phyloP scores from a whole-genome alignment of 2,329 filamentous ascomycete genomes.

The Didymosphaeria variabile region DNA sequence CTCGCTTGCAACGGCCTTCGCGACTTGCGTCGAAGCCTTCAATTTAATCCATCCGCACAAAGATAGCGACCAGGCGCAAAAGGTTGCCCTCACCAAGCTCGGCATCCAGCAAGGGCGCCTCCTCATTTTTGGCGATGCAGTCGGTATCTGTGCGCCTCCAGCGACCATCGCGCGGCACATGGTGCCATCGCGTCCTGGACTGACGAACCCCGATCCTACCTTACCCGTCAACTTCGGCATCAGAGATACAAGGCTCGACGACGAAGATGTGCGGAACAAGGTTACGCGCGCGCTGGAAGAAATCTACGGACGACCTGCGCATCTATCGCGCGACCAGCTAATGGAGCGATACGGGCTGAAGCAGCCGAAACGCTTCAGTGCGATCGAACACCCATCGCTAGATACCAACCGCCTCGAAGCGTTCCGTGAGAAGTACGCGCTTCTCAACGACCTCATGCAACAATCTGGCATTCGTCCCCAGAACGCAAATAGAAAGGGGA shows the following conservation, averaged over 20 bases:
- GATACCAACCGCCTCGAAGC: conserved; percentile 56
- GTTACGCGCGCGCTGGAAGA: conserved; percentile 53
- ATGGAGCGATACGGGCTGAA: conserved; percentile 58
- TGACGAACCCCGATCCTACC: conserved; percentile 55
- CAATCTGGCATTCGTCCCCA: conserved; percentile 41
- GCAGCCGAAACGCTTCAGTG: conserved; percentile 52
- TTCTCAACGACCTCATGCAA: conserved; percentile 51
- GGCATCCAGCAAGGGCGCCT: conserved; percentile 59
- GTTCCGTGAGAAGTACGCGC: conserved; percentile 56
- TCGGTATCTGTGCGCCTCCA: conserved; percentile 57
- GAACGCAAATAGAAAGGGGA: conserved; percentile 45
- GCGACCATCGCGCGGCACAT: conserved; percentile 54
- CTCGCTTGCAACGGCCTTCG: conserved; percentile 56
- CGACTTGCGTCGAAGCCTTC: conserved; percentile 58
- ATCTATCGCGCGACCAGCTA: conserved; percentile 52
- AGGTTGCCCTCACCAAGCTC: conserved; percentile 54
- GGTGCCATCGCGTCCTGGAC: conserved; percentile 55
- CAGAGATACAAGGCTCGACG: conserved; percentile 54
- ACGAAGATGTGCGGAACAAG: conserved; percentile 47
- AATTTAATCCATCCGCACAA: conserved; percentile 55
- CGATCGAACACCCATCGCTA: conserved; percentile 51
- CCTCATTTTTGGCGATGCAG: conserved; percentile 58
- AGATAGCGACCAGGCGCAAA: conserved; percentile 54
- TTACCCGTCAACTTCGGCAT: conserved; percentile 56
- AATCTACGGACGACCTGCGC: conserved; percentile 56